These are phyloP conservation scores for Dactylellina drechsleri DNA, from an alignment of 2,329 filamentous ascomycete genomes.

Conservation along the genomic window DNA sequence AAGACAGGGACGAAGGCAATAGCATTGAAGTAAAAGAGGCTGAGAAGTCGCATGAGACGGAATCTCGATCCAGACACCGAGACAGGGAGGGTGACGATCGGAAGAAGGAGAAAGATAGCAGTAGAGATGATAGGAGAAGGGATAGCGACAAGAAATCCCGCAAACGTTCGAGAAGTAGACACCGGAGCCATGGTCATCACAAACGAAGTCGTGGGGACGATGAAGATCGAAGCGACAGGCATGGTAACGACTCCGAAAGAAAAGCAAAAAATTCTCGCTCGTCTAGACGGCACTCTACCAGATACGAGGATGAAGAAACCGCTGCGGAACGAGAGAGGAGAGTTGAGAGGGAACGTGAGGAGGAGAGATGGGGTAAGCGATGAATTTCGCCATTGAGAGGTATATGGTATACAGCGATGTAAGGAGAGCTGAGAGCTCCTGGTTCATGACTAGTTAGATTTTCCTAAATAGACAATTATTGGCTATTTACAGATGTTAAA, in stretches of 20 bases:
- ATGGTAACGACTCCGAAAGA: conserved; percentile 54
- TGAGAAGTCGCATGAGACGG: conserved; percentile 41
- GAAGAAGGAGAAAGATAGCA: conserved; percentile 55
- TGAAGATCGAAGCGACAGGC: conserved; percentile 52
- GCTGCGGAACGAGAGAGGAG: conserved; percentile 57
- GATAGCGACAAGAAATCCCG: conserved; percentile 54
- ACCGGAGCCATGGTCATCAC: conserved; percentile 50
- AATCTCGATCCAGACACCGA: conserved; percentile 52
- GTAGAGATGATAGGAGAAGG: conserved; percentile 44
- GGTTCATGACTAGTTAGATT: conserved; percentile 30
- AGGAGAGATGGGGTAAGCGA: conserved; percentile 58
- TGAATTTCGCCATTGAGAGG: conserved; percentile 23
- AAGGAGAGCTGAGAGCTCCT: conserved; percentile 32
- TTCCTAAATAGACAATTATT: conserved; percentile 53
- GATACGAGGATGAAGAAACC: conserved; percentile 58
- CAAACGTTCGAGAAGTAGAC: conserved; percentile 50
- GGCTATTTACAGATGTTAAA: conserved; percentile 54
- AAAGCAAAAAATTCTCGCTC: conserved; percentile 56
- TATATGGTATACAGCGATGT: conserved; percentile 19
- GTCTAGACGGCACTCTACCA: conserved; percentile 57
- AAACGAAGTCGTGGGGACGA: conserved; percentile 55
- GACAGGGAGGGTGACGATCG: conserved; percentile 55
- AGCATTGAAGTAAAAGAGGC: conserved; percentile 55
- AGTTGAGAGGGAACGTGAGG: conserved; percentile 58
- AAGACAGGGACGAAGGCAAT: conserved; percentile 55